Evolutionary conservation across 257 asterid genomes (phyloP).

Genomic region (Catharanthus roseus): DNA sequence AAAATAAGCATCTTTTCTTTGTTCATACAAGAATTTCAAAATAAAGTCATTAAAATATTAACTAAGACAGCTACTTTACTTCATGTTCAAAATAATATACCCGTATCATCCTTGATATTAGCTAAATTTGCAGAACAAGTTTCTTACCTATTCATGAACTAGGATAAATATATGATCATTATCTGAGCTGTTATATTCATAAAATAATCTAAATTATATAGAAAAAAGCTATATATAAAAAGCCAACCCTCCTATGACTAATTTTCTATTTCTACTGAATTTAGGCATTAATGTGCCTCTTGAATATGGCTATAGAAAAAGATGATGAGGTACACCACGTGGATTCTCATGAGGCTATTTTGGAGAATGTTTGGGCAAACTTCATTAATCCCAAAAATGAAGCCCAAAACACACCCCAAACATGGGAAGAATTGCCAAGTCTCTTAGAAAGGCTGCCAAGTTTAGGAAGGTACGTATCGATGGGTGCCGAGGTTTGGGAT

Average conservation of each 20-base stretch:
- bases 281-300: not conserved
- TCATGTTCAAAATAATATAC: conserved; percentile 19
- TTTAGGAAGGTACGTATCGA: conserved; percentile 62
- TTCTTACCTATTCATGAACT: conserved; percentile 29
- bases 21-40: not conserved
- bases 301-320: conserved; percentile 22
- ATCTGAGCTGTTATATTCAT: conserved; percentile 5
- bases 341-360: conserved; percentile 37
- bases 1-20: too few species aligned
- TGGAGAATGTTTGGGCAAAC: conserved; percentile 68
- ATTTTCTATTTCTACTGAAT: not conserved
- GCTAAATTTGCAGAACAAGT: conserved; percentile 44
- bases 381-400: conserved; percentile 39
- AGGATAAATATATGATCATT: conserved; percentile 13
- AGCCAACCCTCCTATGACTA: not conserved
- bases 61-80: conserved; percentile 19
- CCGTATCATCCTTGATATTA: conserved; percentile 53
- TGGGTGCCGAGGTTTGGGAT: conserved; percentile 74
- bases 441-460: conserved; percentile 60
- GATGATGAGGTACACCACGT: not conserved
- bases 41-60: conserved; percentile 4
- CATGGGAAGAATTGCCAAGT: conserved; percentile 39
- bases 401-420: not conserved
- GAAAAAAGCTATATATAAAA: not conserved
- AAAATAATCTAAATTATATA: not conserved